These are phyloP conservation scores for Nasturtium officinale DNA, from an alignment of 345 rosid genomes.

Conservation along the genomic window DNA sequence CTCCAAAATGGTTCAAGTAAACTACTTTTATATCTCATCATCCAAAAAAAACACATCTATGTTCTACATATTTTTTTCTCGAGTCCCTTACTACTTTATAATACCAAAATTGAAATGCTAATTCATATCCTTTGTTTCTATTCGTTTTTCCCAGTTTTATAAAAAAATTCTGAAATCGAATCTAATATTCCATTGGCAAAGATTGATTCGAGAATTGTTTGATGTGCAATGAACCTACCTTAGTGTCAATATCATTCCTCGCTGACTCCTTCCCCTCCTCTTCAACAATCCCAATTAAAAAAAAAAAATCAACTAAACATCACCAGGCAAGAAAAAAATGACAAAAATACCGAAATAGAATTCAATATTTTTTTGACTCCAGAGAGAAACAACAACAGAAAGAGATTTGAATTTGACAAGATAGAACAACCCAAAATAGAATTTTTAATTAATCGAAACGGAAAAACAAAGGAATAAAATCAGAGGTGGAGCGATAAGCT, in stretches of 20 bases:
- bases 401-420: conserved; percentile 27
- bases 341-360: conserved; percentile 4
- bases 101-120: no score
- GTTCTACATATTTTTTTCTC: neutral
- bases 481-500: conserved; percentile 37
- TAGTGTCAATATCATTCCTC: conserved; percentile 47
- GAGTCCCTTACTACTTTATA: conserved; percentile 11
- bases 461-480: no score
- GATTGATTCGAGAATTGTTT: neutral
- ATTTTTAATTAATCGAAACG: conserved; percentile 11
- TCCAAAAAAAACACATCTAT: neutral
- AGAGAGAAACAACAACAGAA: conserved; percentile 21
- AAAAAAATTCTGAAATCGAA: neutral
- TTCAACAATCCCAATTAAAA: conserved; percentile 32
- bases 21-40: neutral
- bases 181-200: neutral
- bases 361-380: conserved; percentile 21
- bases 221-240: conserved; percentile 45
- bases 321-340: neutral
- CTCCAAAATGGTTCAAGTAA: conserved; percentile 12
- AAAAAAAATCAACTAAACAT: conserved; percentile 10
- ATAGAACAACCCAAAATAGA: conserved; percentile 32
- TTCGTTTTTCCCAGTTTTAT: neutral
- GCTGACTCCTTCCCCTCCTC: conserved; percentile 59
- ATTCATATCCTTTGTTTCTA: neutral